phyloP scores from a whole-genome alignment of 2,329 filamentous ascomycete genomes.

The Clarireedia sp. region DNA sequence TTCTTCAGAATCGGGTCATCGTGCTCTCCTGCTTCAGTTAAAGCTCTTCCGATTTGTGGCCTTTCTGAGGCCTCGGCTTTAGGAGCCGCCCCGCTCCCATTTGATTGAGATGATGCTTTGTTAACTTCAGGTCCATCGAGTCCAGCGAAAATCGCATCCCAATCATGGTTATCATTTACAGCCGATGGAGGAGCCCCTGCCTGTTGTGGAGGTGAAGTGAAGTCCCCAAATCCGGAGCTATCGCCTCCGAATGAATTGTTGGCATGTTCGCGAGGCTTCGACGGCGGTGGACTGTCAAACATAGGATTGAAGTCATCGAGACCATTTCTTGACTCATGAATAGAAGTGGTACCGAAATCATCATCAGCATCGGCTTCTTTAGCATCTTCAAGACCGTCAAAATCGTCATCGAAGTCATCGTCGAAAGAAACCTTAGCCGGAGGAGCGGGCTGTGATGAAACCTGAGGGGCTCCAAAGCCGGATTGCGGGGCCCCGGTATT shows the following conservation, averaged over 20 bases:
- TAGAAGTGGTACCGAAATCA: conserved; percentile 67
- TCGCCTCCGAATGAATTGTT: conserved; percentile 23
- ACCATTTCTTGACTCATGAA: conserved; percentile 46
- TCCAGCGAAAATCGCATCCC: conserved; percentile 89
- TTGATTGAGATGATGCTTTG: conserved; percentile 9
- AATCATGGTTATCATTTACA: conserved; percentile 60
- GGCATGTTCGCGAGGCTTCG: conserved; percentile 25
- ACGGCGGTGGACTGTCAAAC: conserved; percentile 55
- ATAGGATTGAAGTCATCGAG: conserved; percentile 74
- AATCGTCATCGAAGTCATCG: conserved; percentile 67
- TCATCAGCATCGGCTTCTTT: conserved; percentile 74
- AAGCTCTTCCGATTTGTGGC: conserved; percentile 53
- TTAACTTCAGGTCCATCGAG: conserved; percentile 48
- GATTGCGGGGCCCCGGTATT: conserved; percentile 22
- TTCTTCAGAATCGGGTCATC: conserved; percentile 90
- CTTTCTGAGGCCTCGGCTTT: conserved; percentile 20
- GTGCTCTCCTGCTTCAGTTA: conserved; percentile 68
- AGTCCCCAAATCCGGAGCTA: conserved; percentile 35
- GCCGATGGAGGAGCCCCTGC: conserved; percentile 32
- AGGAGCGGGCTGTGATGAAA: conserved; percentile 28
- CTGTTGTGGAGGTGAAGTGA: conserved; percentile 42
- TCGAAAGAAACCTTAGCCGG: conserved; percentile 52
- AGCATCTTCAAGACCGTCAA: conserved; percentile 75
- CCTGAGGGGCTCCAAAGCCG: conserved; percentile 20
- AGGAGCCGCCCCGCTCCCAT: conserved; percentile 17